Evolutionary conservation across 768 basidiomycete genomes (phyloP), one percentile per base, ranked within the genome.

Genomic region (Artomyces pyxidatus): DNA sequence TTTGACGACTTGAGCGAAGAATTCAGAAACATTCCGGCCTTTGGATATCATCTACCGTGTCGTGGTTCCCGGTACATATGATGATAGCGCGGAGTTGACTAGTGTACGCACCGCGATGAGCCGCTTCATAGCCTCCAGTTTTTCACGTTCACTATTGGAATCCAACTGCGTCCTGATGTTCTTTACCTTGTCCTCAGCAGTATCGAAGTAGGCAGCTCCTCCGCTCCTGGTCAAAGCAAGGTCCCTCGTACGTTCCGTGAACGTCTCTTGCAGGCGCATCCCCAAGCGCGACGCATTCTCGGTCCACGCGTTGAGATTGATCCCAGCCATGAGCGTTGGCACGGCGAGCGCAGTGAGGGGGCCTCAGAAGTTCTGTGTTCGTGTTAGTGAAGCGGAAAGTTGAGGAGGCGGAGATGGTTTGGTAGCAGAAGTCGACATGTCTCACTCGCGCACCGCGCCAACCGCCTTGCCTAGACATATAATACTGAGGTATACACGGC

Each of bases 1-100:
- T 72, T 94, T 97, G 59, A 97, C 93, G 23, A 99, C 96, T 61
- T 88, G 88, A 4, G 96, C 88, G 61, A 98, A 98, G 76, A 92
- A 94, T 52, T 85, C 80, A 22, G 93, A 85, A 55, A 96, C 89
- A 56, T 91, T 85, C 47, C 89, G 83, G 42, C 85, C 84, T 71
- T 95, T 94, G 32, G 89, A 92, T 47, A 95, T 94, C 65, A 95
- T 78, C 90, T 93, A 61, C 25, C 41, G 35, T 30, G n/a, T 40
- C 30, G 46, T 45, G 48, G 44, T 30, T 42, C 52, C 42, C 19
- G 35, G 44, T 39, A 27, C 26, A 12, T 42, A 44, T 50, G 40
- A 39, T 47, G 27, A 16, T 16, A 39, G 19, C 17, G 30, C 42
- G 19, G 12, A 11, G 30, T 39, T 17, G 30, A 42, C n/a, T 32